Base-by-base conservation (phyloP, 352 stramenopile species). In the Globisporangium acanthophoron region DNA sequence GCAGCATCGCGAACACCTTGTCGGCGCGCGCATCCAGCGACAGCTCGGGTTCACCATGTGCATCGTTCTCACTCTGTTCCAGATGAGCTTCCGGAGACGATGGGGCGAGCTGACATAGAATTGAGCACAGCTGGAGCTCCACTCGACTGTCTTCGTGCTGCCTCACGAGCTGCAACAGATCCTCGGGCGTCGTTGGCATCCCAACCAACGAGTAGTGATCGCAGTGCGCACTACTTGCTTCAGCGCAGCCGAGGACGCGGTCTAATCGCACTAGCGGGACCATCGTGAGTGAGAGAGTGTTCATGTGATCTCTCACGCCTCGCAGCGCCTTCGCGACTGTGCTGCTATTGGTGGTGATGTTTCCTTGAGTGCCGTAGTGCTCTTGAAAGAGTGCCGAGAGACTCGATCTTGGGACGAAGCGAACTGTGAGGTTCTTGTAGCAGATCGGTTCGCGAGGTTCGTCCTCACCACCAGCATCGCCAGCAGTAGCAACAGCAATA, bases 1-100 rank as follows among this genome's bases (percentile, higher is more conserved):
- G 62, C 15, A 76, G 66, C 65, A 59, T 54, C 11, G 65, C 62
- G 50, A 76, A 76, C 7, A 74, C 66, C 2, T 52, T 58, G 31
- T 52, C 54, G 5, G 69, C 69, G 16, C 68, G 66, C 3, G 41
- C 43, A 18, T 68, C 60, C 29, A 80, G 51, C 7, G 70, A 70
- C 24, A 64, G 47, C 40, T 46, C 40, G 3, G 44, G 39, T 12
- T 47, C 49, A 11, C 40, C 37, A 20, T n/a, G 15, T 5, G 8
- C 15, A 1, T 54, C 6, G 35, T 1, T n/a, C 31, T 18, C 35
- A 6, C 27, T 52, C 18, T 52, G 21, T 1, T 27, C 11, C 13
- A 15, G 13, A 39, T 9, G 12, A 4, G 20, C 24, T 44, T 44
- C n/a, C 55, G 40, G 3, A 50, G 29, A 5, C 29, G 60, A 7